Base-by-base conservation (phyloP, 169 alveolate species). In the Plasmodium inui region DNA sequence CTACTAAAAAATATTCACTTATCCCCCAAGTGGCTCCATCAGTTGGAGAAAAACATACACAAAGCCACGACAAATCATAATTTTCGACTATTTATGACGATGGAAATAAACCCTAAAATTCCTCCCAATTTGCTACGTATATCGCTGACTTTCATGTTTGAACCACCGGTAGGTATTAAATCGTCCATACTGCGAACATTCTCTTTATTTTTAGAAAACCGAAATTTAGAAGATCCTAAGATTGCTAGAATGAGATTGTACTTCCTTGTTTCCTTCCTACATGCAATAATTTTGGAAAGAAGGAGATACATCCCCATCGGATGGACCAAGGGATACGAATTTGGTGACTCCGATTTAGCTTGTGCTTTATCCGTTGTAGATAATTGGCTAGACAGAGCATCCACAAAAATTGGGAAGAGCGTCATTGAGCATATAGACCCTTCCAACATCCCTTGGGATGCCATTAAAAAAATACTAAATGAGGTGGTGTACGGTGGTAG, bases 391-490 rank as follows among this genome's bases (percentile, higher is more conserved):
- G 99, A 98, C 76, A 84, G 92, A 26, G 80, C 95, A 67, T 14
- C 93, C 84, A 82, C 84, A 55, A 93, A 84, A 82, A 82, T 81
- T 55, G 93, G 95, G 88, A 89, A 93, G 41, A 82, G 81, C 41
- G 79, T 73, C 12, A 92, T 71, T 92, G 91, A 80, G 30, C 93
- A 97, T 89, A 96, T 98, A 26, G 98, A 98, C 78, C 99, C 99
- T 44, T 98, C 97, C 89, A 98, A 98, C 94, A 98, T 99, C 28
- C 99, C 99, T 12, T 98, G 99, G 99, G 99, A 97, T 61, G 99
- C 99, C 22, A 97, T 99, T 14, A 97, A 99, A 82, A 98, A 99
- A 26, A 95, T 98, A 37, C 95, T 99, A 53, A 97, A 97, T 17
- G 98, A 98, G 85, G 98, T 98, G 19, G 94, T 98, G 73, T 99